A percentile compares a stretch with the other conserved stretches of the same genome.
Conservation (phyloP, 345 rosid species). For the Syzygium aromaticum region DNA sequence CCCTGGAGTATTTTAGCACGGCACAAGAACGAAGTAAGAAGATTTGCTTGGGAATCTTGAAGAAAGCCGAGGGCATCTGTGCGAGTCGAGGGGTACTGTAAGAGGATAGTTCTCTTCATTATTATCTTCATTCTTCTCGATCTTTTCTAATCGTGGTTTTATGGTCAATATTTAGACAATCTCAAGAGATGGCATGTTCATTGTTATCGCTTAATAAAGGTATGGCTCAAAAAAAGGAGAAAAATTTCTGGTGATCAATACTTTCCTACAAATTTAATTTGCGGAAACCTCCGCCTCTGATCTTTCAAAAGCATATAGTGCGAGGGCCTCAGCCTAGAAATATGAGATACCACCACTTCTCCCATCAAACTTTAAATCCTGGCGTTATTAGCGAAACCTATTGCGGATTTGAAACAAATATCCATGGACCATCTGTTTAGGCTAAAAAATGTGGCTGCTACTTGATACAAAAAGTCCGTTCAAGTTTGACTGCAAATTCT, state of each 20-base stretch:
- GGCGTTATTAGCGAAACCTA: neutral
- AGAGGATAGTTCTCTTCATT: neutral
- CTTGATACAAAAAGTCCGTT: neutral
- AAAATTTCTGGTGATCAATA: neutral
- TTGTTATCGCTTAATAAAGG: neutral
- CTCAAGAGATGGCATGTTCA: neutral
- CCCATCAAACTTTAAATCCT: neutral
- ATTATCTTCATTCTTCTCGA: neutral
- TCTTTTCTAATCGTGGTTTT: neutral
- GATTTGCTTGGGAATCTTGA: constrained; percentile 26
- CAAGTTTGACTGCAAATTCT: neutral
- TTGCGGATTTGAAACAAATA: neutral
- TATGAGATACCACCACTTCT: neutral
- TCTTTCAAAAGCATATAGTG: neutral
- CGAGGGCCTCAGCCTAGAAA: neutral
- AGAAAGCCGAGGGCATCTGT: constrained; percentile 41
- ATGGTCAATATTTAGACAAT: neutral
- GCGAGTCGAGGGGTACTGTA: constrained; percentile 28
- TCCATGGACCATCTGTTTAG: too few relatives aligned
- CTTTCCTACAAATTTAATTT: neutral
- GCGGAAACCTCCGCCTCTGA: neutral
- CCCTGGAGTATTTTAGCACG: constrained; percentile 3
- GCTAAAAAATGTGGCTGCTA: neutral
- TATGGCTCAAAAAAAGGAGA: neutral
- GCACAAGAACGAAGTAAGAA: constrained; percentile 17